These are phyloP conservation scores for Rickenella mellea DNA, from an alignment of 768 basidiomycete species.

Conservation along the genomic window DNA sequence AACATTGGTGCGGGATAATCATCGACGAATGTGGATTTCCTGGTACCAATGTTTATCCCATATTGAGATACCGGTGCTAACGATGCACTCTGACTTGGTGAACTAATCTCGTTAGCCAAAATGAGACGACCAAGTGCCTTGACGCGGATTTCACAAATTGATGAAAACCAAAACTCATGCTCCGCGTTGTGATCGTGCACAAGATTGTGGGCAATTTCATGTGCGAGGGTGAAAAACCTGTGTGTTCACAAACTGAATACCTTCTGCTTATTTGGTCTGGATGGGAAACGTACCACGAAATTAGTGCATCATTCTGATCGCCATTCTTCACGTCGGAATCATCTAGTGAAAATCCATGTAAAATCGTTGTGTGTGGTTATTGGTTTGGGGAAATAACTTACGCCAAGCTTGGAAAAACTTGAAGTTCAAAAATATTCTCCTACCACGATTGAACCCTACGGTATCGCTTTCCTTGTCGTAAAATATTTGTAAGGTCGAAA, in stretches of 20 bases:
- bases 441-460: conserved; percentile 90
- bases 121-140: conserved; percentile 17
- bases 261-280: not conserved
- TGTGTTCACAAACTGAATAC: not conserved
- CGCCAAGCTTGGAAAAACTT: conserved; percentile 84
- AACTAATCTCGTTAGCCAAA: too few relatives aligned
- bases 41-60: too few relatives aligned
- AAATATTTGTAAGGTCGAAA: conserved; percentile 75
- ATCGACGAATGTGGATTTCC: too few relatives aligned
- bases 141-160: conserved; percentile 63
- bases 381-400: conserved; percentile 29
- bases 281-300: conserved; percentile 54
- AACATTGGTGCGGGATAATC: too few relatives aligned
- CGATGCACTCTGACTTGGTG: too few relatives aligned
- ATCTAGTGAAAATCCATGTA: conserved; percentile 32
- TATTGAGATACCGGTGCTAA: too few relatives aligned
- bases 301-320: conserved; percentile 50
- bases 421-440: conserved; percentile 81
- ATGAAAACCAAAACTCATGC: conserved; percentile 92
- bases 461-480: conserved; percentile 70
- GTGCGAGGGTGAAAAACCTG: conserved; percentile 88
- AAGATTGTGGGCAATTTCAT: conserved; percentile 90
- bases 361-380: conserved; percentile 2
- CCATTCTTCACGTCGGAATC: conserved; percentile 55
- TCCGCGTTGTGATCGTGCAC: conserved; percentile 82